These are phyloP conservation scores for Podaxis rugospora DNA, from an alignment of 768 basidiomycete species.

Conservation along the genomic window DNA sequence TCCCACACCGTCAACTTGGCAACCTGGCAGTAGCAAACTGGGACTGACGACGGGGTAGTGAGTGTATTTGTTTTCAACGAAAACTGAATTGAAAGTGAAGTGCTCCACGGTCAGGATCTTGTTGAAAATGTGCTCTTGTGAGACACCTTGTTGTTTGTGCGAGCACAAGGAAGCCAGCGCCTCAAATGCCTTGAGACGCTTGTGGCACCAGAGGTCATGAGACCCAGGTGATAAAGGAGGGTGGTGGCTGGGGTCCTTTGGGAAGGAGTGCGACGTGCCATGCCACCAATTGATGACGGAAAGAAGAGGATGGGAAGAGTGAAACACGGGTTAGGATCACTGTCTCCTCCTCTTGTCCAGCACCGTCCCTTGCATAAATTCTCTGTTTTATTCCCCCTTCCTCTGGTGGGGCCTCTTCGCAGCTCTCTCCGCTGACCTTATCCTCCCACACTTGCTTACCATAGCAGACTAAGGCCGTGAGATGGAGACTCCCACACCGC, in stretches of 20 bases:
- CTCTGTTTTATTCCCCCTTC: not conserved
- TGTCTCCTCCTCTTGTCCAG: not conserved
- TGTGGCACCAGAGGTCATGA: not conserved
- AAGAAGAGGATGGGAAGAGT: not conserved
- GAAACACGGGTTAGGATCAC: not conserved
- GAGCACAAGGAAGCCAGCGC: no score
- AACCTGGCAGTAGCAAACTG: no score
- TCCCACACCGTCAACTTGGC: no score
- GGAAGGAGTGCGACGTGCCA: not conserved
- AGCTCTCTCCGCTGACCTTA: not conserved
- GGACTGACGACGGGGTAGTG: no score
- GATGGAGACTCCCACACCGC: constrained; percentile 5
- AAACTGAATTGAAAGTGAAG: no score
- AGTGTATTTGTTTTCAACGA: no score
- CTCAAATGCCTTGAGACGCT: not conserved
- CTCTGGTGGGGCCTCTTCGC: not conserved
- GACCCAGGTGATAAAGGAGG: constrained; percentile 4
- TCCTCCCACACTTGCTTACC: not conserved
- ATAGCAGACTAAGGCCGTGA: not conserved
- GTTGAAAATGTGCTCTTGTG: no score
- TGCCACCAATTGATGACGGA: not conserved
- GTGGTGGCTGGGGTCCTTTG: constrained; percentile 7
- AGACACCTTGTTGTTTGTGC: no score
- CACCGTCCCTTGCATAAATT: not conserved
- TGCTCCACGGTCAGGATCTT: no score